Base-by-base conservation (phyloP, 2,329 filamentous ascomycete genomes). In the Cercospora beticola region DNA sequence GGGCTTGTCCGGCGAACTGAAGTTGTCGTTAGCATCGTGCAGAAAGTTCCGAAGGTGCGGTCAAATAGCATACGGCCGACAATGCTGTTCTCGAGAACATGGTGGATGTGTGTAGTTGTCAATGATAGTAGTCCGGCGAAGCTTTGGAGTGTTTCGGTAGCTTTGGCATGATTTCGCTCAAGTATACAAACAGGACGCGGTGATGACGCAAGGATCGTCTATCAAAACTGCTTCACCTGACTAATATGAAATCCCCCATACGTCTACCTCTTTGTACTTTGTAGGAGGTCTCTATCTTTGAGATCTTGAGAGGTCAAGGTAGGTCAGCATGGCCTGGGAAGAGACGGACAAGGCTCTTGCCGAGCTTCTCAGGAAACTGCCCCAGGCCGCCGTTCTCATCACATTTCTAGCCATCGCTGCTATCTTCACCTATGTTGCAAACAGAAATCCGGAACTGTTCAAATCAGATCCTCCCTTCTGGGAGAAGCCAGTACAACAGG, bases 1-100 rank as follows among this genome's bases (percentile, higher is more conserved):
- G 77, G 58, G 82, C 81, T 76, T 81, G 81, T 72, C 81, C 81
- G 76, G 85, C 81, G 70, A 80, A 79, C 84, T 86, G 72, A 8
- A 56, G 18, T 14, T 4, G 65, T 12, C 21, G 9, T 69, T n/a
- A 68, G 62, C 23, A 26, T 2, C n/a, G 12, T 7, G 14, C 36
- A 23, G 5, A 1, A 21, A 16, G n/a, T 16, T n/a, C 23, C 33
- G 26, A 23, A 21, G 30, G 33, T 9, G 46, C 30, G 5, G 43
- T 26, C 8, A 10, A 14, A 8, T n/a, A 30, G 59, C 67, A 8
- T 71, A 76, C 74, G 57, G 71, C 71, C 67, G 74, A 75, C 26
- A 77, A 67, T 40, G 74, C 75, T 62, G 73, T 71, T 67, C 74
- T 72, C 56, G 76, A 75, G 57, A 76, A 76, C 76, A 78, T 78